Conservation (phyloP, 495 filamentous ascomycete genomes). For the Annulohypoxylon nitens region DNA sequence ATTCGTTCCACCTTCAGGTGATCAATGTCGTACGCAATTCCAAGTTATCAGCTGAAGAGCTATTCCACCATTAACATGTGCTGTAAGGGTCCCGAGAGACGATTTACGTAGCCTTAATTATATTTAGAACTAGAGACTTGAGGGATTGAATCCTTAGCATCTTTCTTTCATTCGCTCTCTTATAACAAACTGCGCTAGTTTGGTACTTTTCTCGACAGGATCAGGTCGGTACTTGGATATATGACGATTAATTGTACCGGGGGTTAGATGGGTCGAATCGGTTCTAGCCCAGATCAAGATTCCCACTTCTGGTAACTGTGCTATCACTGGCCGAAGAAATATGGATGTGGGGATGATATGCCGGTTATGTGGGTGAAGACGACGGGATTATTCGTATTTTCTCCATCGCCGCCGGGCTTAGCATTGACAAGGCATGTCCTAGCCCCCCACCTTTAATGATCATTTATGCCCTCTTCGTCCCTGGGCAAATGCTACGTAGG, state of each 20-base stretch:
- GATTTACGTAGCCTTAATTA: neutral
- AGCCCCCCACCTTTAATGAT: conserved; percentile 24
- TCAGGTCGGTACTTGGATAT: neutral
- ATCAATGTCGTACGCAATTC: neutral
- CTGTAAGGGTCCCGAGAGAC: neutral
- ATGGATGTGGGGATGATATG: conserved; percentile 36
- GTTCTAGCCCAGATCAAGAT: conserved; percentile 24
- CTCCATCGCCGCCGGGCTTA: conserved; percentile 20
- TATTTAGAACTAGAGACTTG: neutral
- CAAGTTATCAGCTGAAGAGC: conserved; percentile 2
- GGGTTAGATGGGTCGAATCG: conserved; percentile 14
- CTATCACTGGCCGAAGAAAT: conserved; percentile 16
- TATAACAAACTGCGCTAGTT: neutral
- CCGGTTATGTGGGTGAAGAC: conserved; percentile 47
- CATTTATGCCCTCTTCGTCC: conserved; percentile 7
- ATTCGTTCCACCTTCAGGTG: neutral
- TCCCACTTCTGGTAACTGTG: conserved; percentile 11
- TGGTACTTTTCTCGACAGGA: neutral
- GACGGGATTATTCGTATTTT: conserved; percentile 38
- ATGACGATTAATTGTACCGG: conserved; percentile 7
- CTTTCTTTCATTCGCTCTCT: conserved; percentile 10
- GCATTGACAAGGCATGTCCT: conserved; percentile 14
- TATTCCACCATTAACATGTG: neutral
- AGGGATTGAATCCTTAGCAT: neutral
- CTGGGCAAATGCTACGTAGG: conserved; percentile 22